Evolutionary conservation across 2,329 filamentous ascomycete genomes (phyloP), one percentile per base, ranked within the genome.

Genomic region (Alternaria conjuncta): DNA sequence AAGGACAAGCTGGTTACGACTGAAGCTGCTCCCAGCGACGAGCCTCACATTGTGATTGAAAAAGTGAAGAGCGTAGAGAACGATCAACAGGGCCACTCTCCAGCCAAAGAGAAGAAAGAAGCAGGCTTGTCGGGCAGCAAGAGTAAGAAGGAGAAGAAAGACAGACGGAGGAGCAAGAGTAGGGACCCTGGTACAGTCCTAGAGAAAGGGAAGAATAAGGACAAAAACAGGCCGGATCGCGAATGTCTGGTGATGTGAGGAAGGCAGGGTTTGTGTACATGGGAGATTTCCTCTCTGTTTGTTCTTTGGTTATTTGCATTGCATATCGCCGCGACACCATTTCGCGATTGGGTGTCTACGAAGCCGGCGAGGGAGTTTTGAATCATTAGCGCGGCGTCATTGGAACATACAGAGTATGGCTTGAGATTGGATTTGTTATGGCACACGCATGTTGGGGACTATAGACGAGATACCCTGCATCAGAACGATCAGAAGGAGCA

Each of bases 231-330:
- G 30, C 81, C 82, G 25, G 82, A 83, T 55, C 68, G 82, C 36
- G 82, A 84, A 62, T 84, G 82, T 66, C 61, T 74, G 55, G 70
- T 84, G 9, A 84, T 84, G 82, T 84, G 71, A 76, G n/a, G 36
- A 65, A 63, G 23, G 67, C 18, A 64, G 5, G 28, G 8, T 25
- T 54, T 57, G 23, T 55, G 54, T 51, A 44, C 36, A 44, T 59
- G 23, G 9, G 26, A 15, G 13, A n/a, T 12, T 8, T 28, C 15
- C 26, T 50, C 32, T n/a, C 49, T 36, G 30, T 53, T 53, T 53
- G 30, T 50, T 51, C 15, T 55, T 60, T 13, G 30, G 49, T 61
- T 49, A 28, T 26, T 55, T 54, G 53, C 61, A 58, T 61, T 59
- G 26, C 51, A 60, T 53, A 28, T 15, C 26, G 26, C 30, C 44